phyloP scores from a whole-genome alignment of 192 early-diverging fungal species.

The Rhizophagus sp. region DNA sequence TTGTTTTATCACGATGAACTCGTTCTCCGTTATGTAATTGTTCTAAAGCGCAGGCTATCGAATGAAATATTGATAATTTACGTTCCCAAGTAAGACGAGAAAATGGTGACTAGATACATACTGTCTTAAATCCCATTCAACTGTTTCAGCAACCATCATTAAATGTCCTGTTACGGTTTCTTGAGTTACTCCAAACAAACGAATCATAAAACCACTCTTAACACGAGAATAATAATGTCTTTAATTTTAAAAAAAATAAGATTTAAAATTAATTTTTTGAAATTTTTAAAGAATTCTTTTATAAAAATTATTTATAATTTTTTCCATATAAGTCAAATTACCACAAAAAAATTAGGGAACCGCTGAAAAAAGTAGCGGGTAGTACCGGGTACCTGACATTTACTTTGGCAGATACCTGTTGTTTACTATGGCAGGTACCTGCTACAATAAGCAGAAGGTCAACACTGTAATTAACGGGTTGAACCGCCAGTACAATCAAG shows the following conservation, averaged over 20 bases:
- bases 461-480: no score
- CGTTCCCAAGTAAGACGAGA: conserved; percentile 10
- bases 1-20: neutral
- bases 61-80: conserved; percentile 17
- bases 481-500: no score
- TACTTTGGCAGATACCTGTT: no score
- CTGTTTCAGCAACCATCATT: conserved; percentile 26
- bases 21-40: neutral
- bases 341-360: no score
- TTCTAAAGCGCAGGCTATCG: conserved; percentile 11
- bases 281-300: no score
- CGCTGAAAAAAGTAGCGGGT: no score
- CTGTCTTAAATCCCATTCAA: conserved; percentile 29
- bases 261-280: no score
- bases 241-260: neutral
- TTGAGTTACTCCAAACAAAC: conserved; percentile 25
- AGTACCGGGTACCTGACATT: no score
- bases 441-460: no score
- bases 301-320: no score
- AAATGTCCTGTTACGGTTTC: conserved; percentile 8
- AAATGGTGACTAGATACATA: conserved; percentile 26
- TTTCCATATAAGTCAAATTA: no score
- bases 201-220: conserved; percentile 15
- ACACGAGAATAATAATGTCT: conserved; percentile 1
- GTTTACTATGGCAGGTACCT: no score